Evolutionary conservation across 805 yeast species (phyloP), one percentile per base, ranked within the genome.

Genomic region (Lipomyces kockii): DNA sequence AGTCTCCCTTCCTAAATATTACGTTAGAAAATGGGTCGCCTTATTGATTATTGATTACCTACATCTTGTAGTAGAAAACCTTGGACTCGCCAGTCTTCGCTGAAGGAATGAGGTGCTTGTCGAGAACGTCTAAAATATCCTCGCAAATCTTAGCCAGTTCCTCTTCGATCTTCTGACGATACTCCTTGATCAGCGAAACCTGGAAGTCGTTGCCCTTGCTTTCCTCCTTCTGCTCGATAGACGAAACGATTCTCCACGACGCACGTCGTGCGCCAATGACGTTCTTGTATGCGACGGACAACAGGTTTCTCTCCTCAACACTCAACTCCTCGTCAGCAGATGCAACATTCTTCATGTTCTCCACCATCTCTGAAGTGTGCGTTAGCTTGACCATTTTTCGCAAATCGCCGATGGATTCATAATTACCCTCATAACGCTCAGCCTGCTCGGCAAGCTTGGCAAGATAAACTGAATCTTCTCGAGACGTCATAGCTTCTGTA

Each of bases 181-280:
- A 93, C 70, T 91, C 94, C 82, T 94, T 90, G 80, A 94, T 93
- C 79, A 93, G 87, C 71, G 86, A 78, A 70, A 92, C 97, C 83
- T 95, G 98, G 74, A 87, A 83, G 77, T 91, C 96, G 79, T 92
- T 91, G 77, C 97, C 97, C 84, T 93, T 93, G 75, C 92, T 89
- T 82, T 93, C 98, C 83, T 94, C 98, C 84, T 92, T 93, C 83
- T 94, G 98, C 83, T 94, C 99, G 77, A 94, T 94, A 59, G 98
- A 92, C 51, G 97, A 92, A 63, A 95, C 97, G 78, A 95, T 92
- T 87, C 99, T 90, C 98, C 98, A 95, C 58, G 97, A 92, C 67
- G 99, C 98, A 84, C 99, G 93, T 78, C 98, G 92, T 67, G 98
- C 97, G 79, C 99, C 99, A 81, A 94, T 94, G 66, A 94, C 98